These are phyloP conservation scores for Lecanosticta acicola DNA, from an alignment of 2,329 filamentous ascomycete genomes.

Conservation along the genomic window DNA sequence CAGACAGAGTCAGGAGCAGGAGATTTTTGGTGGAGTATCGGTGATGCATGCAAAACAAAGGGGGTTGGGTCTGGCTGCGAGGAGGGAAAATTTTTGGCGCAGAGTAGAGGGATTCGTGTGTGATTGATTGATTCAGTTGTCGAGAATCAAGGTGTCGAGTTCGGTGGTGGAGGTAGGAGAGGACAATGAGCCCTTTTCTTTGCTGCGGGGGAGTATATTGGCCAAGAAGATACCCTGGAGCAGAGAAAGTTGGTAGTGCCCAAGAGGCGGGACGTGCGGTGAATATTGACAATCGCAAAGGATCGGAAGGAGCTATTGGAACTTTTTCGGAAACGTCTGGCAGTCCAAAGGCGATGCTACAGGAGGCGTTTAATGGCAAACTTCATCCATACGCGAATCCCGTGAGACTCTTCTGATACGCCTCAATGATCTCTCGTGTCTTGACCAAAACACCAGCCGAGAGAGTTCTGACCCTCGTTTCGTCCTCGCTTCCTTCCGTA, in stretches of 20 bases:
- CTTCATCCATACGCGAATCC: conserved; percentile 39
- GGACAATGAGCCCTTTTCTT: conserved; percentile 26
- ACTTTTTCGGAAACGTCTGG: conserved; percentile 10
- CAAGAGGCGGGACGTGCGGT: conserved; percentile 26
- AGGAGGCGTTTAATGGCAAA: neutral
- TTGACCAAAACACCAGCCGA: conserved; percentile 73
- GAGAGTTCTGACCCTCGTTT: conserved; percentile 72
- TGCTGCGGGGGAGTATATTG: conserved; percentile 27
- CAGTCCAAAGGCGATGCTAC: conserved; percentile 1
- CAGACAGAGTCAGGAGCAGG: conserved; percentile 15
- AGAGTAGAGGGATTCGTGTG: conserved; percentile 20
- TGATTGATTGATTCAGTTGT: conserved; percentile 24
- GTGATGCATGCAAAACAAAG: conserved; percentile 22
- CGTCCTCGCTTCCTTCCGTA: conserved; percentile 61
- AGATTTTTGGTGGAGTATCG: too few relatives aligned
- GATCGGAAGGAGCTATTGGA: conserved; percentile 19
- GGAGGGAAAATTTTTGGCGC: conserved; percentile 29
- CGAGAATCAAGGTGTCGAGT: conserved; percentile 19
- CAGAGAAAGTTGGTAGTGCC: conserved; percentile 21
- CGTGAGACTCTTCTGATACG: conserved; percentile 70
- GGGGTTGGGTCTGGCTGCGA: conserved; percentile 24
- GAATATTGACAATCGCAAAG: conserved; percentile 25
- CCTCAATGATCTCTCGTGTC: conserved; percentile 73
- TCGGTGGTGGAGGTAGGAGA: conserved; percentile 25
- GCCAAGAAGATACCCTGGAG: conserved; percentile 25